Evolutionary conservation across 805 yeast species (phyloP).

Genomic region (Yarrowia sp.): DNA sequence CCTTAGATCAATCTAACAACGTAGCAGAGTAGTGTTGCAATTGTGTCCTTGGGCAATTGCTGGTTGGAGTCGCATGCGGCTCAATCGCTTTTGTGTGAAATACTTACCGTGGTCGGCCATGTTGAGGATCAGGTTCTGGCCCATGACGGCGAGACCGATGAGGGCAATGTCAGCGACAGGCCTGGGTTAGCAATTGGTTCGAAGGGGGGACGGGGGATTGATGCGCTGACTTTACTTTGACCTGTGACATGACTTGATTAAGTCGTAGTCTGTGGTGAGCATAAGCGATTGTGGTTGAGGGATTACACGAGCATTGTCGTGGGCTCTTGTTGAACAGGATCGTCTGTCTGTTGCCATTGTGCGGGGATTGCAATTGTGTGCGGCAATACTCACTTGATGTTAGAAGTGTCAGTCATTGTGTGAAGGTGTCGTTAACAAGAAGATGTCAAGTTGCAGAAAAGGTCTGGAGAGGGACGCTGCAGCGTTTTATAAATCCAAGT

Average conservation of each 20-base stretch:
- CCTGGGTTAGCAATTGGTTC: slow-evolving; percentile 30
- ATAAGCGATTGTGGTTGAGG: slow-evolving; percentile 12
- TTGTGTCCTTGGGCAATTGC: slow-evolving; percentile 9
- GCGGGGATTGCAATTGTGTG: slow-evolving; percentile 17
- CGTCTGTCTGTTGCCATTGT: too few relatives aligned
- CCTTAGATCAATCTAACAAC: slow-evolving; percentile 6
- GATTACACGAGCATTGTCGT: neutral
- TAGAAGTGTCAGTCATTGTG: slow-evolving; percentile 38
- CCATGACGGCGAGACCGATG: slow-evolving; percentile 99
- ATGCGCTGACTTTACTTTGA: slow-evolving; percentile 19
- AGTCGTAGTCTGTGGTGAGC: slow-evolving; percentile 37
- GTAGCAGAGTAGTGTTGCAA: slow-evolving; percentile 1
- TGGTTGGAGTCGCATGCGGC: neutral
- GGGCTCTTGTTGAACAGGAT: neutral
- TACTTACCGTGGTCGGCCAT: slow-evolving; percentile 91
- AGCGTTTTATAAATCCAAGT: slow-evolving; percentile 28
- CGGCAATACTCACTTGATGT: slow-evolving; percentile 38
- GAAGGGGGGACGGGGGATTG: neutral
- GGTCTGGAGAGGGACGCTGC: slow-evolving; percentile 30
- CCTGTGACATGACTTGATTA: slow-evolving; percentile 34
- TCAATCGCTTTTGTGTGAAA: neutral
- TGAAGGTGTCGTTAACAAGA: slow-evolving; percentile 37
- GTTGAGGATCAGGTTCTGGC: slow-evolving; percentile 91
- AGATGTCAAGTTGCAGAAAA: slow-evolving; percentile 25
- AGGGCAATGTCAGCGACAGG: slow-evolving; percentile 89